A percentile compares a stretch with the other conserved stretches of the same genome.
phyloP scores from a whole-genome alignment of 2,329 filamentous ascomycete genomes.

The Alternaria sp. region DNA sequence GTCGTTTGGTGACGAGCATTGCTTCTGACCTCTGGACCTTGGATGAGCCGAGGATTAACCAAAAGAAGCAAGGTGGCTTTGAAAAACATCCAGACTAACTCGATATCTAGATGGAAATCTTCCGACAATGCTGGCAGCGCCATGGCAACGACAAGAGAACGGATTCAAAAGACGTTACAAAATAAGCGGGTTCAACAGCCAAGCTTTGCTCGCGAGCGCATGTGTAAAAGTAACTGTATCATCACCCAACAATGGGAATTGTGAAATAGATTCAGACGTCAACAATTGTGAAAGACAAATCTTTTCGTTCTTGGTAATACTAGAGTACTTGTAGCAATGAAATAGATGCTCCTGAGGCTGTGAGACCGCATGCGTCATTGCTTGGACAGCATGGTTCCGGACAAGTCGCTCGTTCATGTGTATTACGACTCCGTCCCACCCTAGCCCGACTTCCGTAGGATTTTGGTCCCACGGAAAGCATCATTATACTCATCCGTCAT shows the following conservation, averaged over 20 bases:
- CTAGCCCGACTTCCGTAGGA: too few relatives aligned
- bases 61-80: neutral
- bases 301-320: neutral
- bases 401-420: too few relatives aligned
- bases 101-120: constrained; percentile 77
- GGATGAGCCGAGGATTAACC: constrained; percentile 34
- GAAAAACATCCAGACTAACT: neutral
- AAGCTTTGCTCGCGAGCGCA: neutral
- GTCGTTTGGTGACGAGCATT: constrained; percentile 33
- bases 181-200: neutral
- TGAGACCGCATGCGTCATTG: too few relatives aligned
- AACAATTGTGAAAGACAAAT: neutral
- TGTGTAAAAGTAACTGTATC: constrained; percentile 1
- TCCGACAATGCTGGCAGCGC: constrained; percentile 88
- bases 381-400: too few relatives aligned
- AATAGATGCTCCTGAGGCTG: too few relatives aligned
- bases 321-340: neutral
- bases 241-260: neutral
- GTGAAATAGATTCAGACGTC: neutral
- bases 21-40: constrained; percentile 19
- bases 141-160: constrained; percentile 88
- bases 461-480: too few relatives aligned
- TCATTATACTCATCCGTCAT: too few relatives aligned
- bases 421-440: too few relatives aligned
- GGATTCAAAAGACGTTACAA: constrained; percentile 70